These are phyloP conservation scores for Begonia masoniana DNA, from an alignment of 306 rosid genomes.

Conservation along the genomic window DNA sequence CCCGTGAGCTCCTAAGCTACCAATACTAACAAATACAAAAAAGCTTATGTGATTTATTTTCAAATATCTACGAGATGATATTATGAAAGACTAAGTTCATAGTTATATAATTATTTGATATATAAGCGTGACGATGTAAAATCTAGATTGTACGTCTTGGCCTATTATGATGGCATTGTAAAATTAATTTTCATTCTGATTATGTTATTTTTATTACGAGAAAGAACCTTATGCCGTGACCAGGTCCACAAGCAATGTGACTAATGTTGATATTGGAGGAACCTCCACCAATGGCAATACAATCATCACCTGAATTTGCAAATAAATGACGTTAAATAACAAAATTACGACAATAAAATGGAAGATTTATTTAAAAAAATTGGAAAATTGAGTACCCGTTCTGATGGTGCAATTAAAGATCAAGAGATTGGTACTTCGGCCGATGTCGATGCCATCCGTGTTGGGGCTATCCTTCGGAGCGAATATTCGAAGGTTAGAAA, in stretches of 20 bases:
- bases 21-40: slow-evolving; percentile 17
- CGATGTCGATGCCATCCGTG: slow-evolving; percentile 14
- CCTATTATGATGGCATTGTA: too few relatives aligned
- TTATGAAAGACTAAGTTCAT: too few relatives aligned
- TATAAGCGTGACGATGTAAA: too few relatives aligned
- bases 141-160: too few relatives aligned
- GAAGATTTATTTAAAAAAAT: neutral
- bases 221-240: slow-evolving; percentile 47
- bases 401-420: slow-evolving; percentile 3
- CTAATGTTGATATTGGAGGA: slow-evolving; percentile 9
- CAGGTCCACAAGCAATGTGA: slow-evolving; percentile 30
- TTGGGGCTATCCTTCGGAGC: slow-evolving; percentile 18
- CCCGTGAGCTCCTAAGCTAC: slow-evolving; percentile 21
- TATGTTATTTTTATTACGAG: too few relatives aligned
- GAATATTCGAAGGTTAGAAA: neutral
- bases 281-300: slow-evolving; percentile 13
- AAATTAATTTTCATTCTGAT: too few relatives aligned
- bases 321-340: too few relatives aligned
- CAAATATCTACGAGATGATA: too few relatives aligned
- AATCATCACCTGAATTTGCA: slow-evolving; percentile 14
- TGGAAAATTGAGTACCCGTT: slow-evolving; percentile 6
- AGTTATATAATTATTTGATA: too few relatives aligned
- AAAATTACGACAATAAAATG: too few relatives aligned
- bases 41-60: neutral
- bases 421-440: neutral